These are phyloP conservation scores for Cutaneotrichosporon cavernicola DNA, from an alignment of 1,284 basidiomycete genomes.

Conservation along the genomic window DNA sequence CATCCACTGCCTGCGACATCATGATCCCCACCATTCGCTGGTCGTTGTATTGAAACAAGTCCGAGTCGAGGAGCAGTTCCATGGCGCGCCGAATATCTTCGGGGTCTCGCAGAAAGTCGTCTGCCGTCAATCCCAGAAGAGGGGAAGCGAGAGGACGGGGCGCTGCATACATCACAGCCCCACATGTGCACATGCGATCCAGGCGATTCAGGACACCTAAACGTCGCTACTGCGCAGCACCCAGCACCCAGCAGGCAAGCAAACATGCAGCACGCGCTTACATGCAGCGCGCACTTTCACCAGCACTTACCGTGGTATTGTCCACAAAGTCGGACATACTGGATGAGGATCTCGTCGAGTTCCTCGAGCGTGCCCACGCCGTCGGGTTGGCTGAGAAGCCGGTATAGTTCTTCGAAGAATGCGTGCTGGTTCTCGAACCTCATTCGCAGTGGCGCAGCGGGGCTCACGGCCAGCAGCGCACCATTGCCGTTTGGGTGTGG, in stretches of 20 bases:
- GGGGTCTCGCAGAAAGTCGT: slow-evolving; percentile 74
- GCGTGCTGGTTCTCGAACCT: slow-evolving; percentile 1
- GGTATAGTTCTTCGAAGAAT: slow-evolving; percentile 69
- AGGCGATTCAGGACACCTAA: too few relatives aligned
- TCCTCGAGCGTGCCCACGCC: slow-evolving; percentile 65
- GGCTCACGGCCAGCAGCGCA: not conserved
- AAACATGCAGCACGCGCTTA: not conserved
- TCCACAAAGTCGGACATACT: slow-evolving; percentile 73
- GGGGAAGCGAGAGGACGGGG: not conserved
- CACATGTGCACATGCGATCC: not conserved
- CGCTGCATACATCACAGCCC: not conserved
- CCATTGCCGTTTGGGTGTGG: not conserved
- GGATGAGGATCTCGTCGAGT: slow-evolving; percentile 72
- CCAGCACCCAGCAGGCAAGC: not conserved
- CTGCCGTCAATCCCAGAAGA: slow-evolving; percentile 52
- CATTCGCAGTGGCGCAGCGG: not conserved
- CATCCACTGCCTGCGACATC: slow-evolving; percentile 64
- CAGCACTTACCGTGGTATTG: slow-evolving; percentile 73
- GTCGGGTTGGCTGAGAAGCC: slow-evolving; percentile 66
- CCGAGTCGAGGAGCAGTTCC: slow-evolving; percentile 69
- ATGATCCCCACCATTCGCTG: slow-evolving; percentile 81
- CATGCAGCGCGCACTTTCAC: not conserved
- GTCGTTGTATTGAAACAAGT: slow-evolving; percentile 81
- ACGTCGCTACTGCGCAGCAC: not conserved
- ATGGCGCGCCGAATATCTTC: slow-evolving; percentile 79